Evolutionary conservation across 441 rosid species (phyloP).

Genomic region (Pelargonium fulgidum): DNA sequence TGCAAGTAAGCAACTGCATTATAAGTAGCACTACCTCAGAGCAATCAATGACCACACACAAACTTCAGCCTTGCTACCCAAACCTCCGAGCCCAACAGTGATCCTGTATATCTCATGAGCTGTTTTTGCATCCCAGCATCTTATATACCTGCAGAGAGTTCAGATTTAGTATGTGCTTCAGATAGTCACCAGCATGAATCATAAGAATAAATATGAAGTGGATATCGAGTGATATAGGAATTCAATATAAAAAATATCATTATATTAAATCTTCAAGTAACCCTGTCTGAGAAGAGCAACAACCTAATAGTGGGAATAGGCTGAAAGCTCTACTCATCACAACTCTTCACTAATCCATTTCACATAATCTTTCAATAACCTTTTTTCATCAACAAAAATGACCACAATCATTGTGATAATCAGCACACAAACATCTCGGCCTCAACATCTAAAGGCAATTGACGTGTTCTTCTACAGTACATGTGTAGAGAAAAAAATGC

Average conservation of each 20-base stretch:
- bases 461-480: background rate
- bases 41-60: constrained; percentile 87
- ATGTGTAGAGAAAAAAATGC: background rate
- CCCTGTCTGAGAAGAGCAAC: background rate
- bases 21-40: constrained; percentile 43
- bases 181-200: background rate
- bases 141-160: constrained; percentile 55
- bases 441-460: background rate
- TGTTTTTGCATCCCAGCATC: constrained; percentile 81
- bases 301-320: background rate
- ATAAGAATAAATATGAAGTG: background rate
- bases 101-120: constrained; percentile 74
- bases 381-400: background rate
- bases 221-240: background rate
- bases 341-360: background rate
- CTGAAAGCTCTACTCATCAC: background rate
- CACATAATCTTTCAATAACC: background rate
- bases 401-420: background rate
- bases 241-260: background rate
- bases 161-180: constrained; percentile 14
- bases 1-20: background rate
- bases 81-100: constrained; percentile 81
- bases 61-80: constrained; percentile 61
- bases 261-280: background rate
- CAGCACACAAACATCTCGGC: background rate